A percentile compares a stretch with the other conserved stretches of the same genome.
Conservation (phyloP, 306 rosid genomes). For the Canavalia ensiformis region DNA sequence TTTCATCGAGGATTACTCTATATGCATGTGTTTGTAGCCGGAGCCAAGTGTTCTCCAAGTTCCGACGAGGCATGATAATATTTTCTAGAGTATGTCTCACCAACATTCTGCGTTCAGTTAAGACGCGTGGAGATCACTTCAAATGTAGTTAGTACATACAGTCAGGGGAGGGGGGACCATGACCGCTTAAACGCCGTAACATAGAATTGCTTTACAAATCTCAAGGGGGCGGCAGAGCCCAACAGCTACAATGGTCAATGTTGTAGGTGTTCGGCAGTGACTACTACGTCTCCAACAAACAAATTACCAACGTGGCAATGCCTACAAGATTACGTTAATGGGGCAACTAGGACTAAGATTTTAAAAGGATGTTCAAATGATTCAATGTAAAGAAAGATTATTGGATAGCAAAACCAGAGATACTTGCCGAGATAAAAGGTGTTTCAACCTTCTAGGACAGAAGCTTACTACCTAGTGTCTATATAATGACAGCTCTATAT, state of each 20-base stretch:
- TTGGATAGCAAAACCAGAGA: constrained; percentile 5
- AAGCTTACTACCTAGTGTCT: not conserved
- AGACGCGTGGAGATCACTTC: not conserved
- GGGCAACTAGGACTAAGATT: constrained; percentile 1
- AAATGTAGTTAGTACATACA: too few relatives aligned
- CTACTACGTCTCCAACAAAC: not conserved
- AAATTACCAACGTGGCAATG: constrained; percentile 6
- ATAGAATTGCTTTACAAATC: not conserved
- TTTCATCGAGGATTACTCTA: not conserved
- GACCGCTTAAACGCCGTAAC: not conserved
- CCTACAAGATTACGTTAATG: not conserved
- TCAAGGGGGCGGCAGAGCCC: not conserved
- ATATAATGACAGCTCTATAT: constrained; percentile 25
- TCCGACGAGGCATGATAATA: not conserved
- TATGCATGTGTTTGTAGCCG: not conserved
- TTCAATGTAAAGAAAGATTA: not conserved
- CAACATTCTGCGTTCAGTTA: not conserved
- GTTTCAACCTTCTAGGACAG: constrained; percentile 30
- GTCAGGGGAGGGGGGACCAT: too few relatives aligned
- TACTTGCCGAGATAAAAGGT: not conserved
- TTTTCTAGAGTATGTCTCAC: not conserved
- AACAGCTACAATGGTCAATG: not conserved
- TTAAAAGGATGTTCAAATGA: constrained; percentile 43
- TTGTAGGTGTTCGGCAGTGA: not conserved
- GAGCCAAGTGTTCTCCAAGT: constrained; percentile 14